These are phyloP conservation scores for Boehmeria nivea DNA, from an alignment of 306 rosid species.

Conservation along the genomic window DNA sequence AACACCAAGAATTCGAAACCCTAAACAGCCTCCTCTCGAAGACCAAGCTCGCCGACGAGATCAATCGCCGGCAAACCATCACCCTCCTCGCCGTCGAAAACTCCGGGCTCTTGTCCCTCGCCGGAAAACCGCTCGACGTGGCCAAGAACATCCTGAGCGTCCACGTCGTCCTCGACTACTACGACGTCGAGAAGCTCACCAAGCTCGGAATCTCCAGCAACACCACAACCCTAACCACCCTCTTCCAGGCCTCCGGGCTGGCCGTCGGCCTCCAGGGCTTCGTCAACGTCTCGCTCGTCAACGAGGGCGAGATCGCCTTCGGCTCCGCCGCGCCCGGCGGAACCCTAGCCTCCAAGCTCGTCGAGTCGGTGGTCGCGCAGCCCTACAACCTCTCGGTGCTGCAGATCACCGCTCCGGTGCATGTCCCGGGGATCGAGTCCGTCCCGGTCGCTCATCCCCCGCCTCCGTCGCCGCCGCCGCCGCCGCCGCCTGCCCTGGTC, in stretches of 20 bases:
- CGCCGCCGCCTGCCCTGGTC: slow-evolving; percentile 2
- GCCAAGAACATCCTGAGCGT: slow-evolving; percentile 37
- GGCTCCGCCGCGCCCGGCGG: slow-evolving; percentile 36
- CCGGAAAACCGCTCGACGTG: slow-evolving; percentile 24
- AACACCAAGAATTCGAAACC: slow-evolving; percentile 21
- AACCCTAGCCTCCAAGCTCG: slow-evolving; percentile 9
- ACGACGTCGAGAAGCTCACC: slow-evolving; percentile 33
- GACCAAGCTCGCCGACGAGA: slow-evolving; percentile 39
- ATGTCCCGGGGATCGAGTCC: slow-evolving; percentile 34
- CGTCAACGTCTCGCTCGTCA: slow-evolving; percentile 15
- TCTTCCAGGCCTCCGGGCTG: slow-evolving; percentile 34
- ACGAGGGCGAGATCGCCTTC: slow-evolving; percentile 45
- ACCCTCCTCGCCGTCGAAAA: slow-evolving; percentile 45
- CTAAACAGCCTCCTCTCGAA: slow-evolving; percentile 41
- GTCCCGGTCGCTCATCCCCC: background rate
- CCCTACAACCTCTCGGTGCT: slow-evolving; percentile 51
- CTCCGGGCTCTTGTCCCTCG: slow-evolving; percentile 2
- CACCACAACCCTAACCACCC: slow-evolving; percentile 25
- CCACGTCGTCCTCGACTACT: slow-evolving; percentile 41
- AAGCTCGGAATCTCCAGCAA: slow-evolving; percentile 2
- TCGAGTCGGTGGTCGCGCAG: slow-evolving; percentile 25
- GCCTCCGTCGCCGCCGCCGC: background rate
- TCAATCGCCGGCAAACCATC: slow-evolving; percentile 26
- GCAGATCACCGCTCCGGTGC: slow-evolving; percentile 34
- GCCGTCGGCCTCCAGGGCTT: slow-evolving; percentile 41